A percentile compares a stretch with the other conserved stretches of the same genome.
Conservation (phyloP, 2,329 filamentous ascomycete species). For the Furcasterigmium sp. region DNA sequence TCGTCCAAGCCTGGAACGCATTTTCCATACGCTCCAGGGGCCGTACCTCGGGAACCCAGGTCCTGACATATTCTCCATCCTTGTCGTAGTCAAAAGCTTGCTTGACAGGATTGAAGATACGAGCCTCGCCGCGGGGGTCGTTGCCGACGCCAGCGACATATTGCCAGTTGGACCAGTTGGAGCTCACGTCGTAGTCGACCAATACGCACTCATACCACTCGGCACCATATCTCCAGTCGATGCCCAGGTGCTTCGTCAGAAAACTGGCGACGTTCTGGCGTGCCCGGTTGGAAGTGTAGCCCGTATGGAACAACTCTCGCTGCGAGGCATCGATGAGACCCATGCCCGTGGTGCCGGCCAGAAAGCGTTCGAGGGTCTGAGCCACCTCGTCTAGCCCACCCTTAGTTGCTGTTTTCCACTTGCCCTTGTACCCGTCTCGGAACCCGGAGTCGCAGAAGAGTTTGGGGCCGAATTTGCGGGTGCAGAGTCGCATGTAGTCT, state of each 20-base stretch:
- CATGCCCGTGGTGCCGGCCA: constrained; percentile 66
- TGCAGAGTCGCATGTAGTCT: constrained; percentile 76
- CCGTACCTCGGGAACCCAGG: constrained; percentile 66
- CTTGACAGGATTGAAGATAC: constrained; percentile 80
- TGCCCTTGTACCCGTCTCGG: constrained; percentile 36
- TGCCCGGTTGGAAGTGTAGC: constrained; percentile 72
- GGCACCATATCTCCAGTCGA: constrained; percentile 77
- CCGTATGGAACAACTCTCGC: constrained; percentile 68
- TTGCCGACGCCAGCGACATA: constrained; percentile 77
- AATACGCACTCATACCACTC: constrained; percentile 78
- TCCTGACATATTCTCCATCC: constrained; percentile 62
- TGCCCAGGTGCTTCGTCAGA: constrained; percentile 63
- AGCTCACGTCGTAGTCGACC: constrained; percentile 70
- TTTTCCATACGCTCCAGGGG: constrained; percentile 47
- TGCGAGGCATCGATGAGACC: constrained; percentile 74
- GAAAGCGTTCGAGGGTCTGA: constrained; percentile 51
- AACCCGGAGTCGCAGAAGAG: constrained; percentile 65
- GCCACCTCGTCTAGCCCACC: constrained; percentile 30
- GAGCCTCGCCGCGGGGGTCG: constrained; percentile 63
- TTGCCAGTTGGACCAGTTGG: constrained; percentile 81
- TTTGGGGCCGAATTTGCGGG: constrained; percentile 59
- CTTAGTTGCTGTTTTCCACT: constrained; percentile 42
- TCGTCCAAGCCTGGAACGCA: constrained; percentile 67
- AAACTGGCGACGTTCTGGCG: constrained; percentile 75
- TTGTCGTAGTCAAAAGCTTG: constrained; percentile 74